Evolutionary conservation across 164 flowering plant genomes (phyloP), one percentile per base, ranked within the genome.

Genomic region (Litsea cubeba): DNA sequence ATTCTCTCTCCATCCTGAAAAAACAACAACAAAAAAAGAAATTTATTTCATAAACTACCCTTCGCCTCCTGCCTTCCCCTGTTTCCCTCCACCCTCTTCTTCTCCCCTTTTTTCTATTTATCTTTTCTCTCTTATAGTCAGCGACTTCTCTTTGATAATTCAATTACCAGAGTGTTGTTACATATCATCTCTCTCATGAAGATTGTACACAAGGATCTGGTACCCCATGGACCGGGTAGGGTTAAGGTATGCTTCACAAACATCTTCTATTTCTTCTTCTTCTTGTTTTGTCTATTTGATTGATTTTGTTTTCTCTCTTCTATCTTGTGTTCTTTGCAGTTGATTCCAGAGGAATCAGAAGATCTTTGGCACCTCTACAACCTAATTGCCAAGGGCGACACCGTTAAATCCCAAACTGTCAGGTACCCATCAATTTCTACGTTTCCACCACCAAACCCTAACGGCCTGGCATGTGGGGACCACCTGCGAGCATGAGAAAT

Each of bases 291-390:
- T 35, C 1, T 25, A 17, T 32, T 20, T 23, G 28, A 6, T 20
- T 23, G 28, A 6, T 66, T 62, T 58, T 35, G 35, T 67, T 64
- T 57, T 15, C 5, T n/a, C 51, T 62, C 63, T 26, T 65, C 20
- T 57, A 40, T 63, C 2, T 54, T 54, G 60, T 70, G 54, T 68
- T 17, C 0, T 50, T 62, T 72, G 75, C 85, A 92, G 97, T 86
- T 92, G 91, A 71, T 88, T 60, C 93, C 98, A 6, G 89, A 88
- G 17, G 97, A 94, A 79, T 51, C 91, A 7, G 98, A 94, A 80
- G 98, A 94, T 81, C 79, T 92, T 10, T 94, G 98, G 98, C 76
- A 79, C 78, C 88, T 82, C 72, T 94, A 90, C 70, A 92, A 94
- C 79, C 78, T 94, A 70, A 81, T 94, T 1, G 82, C 88, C 64